A percentile compares a stretch with the other conserved stretches of the same genome.
phyloP scores from a whole-genome alignment of 768 basidiomycete species.

The Amanita muscaria region DNA sequence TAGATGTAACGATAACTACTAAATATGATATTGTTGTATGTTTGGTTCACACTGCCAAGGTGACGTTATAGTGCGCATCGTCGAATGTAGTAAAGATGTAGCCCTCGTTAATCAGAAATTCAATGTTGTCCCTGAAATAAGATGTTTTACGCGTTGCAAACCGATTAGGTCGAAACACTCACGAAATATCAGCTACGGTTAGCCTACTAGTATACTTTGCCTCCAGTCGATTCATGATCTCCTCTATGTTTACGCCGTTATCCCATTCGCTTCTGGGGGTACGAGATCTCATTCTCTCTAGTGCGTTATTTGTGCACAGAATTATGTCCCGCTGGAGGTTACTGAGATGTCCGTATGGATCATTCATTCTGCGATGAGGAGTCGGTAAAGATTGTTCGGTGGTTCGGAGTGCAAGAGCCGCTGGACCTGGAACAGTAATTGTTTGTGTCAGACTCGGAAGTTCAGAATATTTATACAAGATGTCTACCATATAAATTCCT shows the following conservation, averaged over 20 bases:
- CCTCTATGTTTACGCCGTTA: slow-evolving; percentile 12
- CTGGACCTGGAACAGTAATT: too few relatives aligned
- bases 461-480: too few relatives aligned
- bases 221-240: slow-evolving; percentile 9
- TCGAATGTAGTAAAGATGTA: slow-evolving; percentile 21
- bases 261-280: slow-evolving; percentile 1
- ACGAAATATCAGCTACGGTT: slow-evolving; percentile 12
- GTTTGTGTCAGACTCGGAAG: too few relatives aligned
- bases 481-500: background rate
- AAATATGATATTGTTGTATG: too few relatives aligned
- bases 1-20: background rate
- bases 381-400: background rate
- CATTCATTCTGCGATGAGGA: slow-evolving; percentile 1
- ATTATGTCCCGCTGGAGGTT: slow-evolving; percentile 18
- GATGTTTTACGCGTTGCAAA: background rate
- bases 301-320: slow-evolving; percentile 10
- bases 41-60: too few relatives aligned
- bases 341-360: slow-evolving; percentile 16
- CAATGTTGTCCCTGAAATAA: too few relatives aligned
- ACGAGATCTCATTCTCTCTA: background rate
- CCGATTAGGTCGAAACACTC: slow-evolving; percentile 1
- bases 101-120: slow-evolving; percentile 17
- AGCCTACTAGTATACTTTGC: background rate
- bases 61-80: slow-evolving; percentile 16
- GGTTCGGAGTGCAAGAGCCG: too few relatives aligned